These are phyloP conservation scores for Ascochyta clinopodiicola DNA, from an alignment of 2,329 filamentous ascomycete genomes.

Conservation along the genomic window DNA sequence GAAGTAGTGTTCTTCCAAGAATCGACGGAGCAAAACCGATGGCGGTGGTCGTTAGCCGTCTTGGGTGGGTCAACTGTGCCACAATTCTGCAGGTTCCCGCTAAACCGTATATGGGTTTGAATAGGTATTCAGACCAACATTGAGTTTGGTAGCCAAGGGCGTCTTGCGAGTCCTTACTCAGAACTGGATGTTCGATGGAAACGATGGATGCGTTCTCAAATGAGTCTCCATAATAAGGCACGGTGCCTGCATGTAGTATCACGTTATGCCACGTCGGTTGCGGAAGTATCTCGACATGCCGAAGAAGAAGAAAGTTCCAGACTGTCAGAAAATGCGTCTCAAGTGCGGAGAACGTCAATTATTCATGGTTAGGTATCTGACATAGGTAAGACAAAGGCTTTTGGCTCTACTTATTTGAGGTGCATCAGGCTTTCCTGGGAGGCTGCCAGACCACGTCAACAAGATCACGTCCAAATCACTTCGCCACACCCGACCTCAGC, in stretches of 20 bases:
- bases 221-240: slow-evolving; percentile 1
- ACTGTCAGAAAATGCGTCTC: neutral
- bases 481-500: neutral
- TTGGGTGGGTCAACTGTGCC: slow-evolving; percentile 3
- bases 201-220: slow-evolving; percentile 8
- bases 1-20: neutral
- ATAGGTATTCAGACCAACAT: slow-evolving; percentile 10
- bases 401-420: neutral
- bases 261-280: neutral
- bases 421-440: neutral
- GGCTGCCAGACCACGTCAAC: neutral
- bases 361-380: neutral
- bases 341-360: neutral
- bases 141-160: neutral
- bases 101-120: slow-evolving; percentile 2
- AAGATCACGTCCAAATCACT: neutral
- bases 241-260: neutral
- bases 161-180: neutral
- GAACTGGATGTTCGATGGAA: neutral
- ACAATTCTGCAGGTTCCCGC: neutral
- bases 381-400: neutral
- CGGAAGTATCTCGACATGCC: neutral
- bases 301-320: neutral
- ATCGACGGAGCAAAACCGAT: neutral
- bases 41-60: neutral